Conservation (phyloP, 2,329 filamentous ascomycete species). For the Hypoxylon sp. region DNA sequence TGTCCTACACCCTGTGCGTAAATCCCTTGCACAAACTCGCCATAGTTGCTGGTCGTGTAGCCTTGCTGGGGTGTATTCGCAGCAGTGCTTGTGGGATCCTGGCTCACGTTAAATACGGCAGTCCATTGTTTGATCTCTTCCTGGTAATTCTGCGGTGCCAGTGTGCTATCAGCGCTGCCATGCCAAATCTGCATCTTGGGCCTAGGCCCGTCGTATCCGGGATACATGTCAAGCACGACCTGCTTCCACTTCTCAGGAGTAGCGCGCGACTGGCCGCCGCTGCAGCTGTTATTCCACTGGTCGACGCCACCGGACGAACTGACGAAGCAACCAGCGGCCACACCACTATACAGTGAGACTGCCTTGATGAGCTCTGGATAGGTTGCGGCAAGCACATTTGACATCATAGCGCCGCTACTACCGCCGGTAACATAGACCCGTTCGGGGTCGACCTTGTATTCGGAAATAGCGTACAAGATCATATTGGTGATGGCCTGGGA, state of each 20-base stretch:
- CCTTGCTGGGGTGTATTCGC: conserved; percentile 57
- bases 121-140: conserved; percentile 72
- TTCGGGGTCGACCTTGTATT: conserved; percentile 52
- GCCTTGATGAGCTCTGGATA: conserved; percentile 61
- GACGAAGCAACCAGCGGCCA: conserved; percentile 61
- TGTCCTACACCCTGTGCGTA: conserved; percentile 55
- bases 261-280: conserved; percentile 61
- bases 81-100: conserved; percentile 52
- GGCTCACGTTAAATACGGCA: conserved; percentile 62
- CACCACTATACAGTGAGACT: conserved; percentile 59
- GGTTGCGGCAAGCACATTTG: conserved; percentile 60
- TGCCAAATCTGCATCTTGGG: conserved; percentile 73
- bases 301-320: conserved; percentile 59
- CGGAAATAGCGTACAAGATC: conserved; percentile 54
- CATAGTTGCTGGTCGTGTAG: conserved; percentile 60
- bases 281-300: conserved; percentile 68
- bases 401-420: conserved; percentile 58
- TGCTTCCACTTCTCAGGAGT: conserved; percentile 65
- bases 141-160: conserved; percentile 68
- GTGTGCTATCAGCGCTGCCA: conserved; percentile 65
- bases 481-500: conserved; percentile 59
- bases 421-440: conserved; percentile 57
- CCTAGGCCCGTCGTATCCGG: conserved; percentile 64
- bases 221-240: conserved; percentile 63
- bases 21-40: conserved; percentile 56